A percentile compares a stretch with the other conserved stretches of the same genome.
Evolutionary conservation across 257 asterid genomes (phyloP).

Genomic region (Fraxinus quadrangulata): DNA sequence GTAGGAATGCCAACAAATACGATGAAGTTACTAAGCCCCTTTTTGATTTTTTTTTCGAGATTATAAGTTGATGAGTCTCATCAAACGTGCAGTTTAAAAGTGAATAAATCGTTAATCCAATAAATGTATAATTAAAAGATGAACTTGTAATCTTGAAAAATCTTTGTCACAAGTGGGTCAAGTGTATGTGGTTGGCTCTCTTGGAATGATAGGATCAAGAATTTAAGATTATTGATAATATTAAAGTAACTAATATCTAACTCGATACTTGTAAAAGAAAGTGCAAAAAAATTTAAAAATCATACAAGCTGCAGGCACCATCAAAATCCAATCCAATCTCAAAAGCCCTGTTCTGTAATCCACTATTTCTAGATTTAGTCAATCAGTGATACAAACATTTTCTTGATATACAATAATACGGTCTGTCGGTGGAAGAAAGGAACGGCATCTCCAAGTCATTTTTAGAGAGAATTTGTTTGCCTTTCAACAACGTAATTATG

Average conservation of each 20-base stretch:
- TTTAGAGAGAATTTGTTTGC: neutral
- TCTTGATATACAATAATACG: neutral
- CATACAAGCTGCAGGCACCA: neutral
- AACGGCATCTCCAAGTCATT: neutral
- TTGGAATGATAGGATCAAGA: neutral
- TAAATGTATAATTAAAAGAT: no score
- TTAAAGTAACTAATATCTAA: neutral
- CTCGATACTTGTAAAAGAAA: neutral
- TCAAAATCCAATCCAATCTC: neutral
- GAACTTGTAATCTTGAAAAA: no score
- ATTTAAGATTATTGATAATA: neutral
- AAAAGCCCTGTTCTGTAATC: neutral
- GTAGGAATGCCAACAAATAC: no score
- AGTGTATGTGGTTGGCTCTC: no score
- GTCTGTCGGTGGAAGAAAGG: conserved; percentile 3
- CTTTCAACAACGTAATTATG: neutral
- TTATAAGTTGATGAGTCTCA: no score
- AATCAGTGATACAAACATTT: neutral
- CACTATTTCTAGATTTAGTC: neutral
- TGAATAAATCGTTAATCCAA: no score
- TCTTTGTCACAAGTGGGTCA: no score
- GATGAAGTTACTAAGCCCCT: no score
- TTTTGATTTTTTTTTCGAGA: no score
- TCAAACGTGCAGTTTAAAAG: no score
- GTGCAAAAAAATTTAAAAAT: neutral